Base-by-base conservation (phyloP, 225 moss, liverwort and hornwort species). In the Thuidium tamariscinum region DNA sequence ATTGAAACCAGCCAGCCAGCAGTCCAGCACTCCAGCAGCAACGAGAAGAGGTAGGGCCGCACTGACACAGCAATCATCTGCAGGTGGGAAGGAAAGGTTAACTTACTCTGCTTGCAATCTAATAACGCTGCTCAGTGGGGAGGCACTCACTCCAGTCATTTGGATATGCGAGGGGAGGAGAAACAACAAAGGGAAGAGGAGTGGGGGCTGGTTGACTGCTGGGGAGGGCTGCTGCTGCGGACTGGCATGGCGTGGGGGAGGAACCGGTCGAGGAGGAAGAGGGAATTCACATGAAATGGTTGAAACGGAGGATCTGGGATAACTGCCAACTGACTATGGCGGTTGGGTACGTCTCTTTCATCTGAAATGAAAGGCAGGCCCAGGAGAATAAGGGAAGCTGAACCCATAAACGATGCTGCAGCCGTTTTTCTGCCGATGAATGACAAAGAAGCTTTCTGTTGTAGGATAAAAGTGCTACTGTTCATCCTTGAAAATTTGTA, bases 291-390 rank as follows among this genome's bases (percentile, higher is more conserved):
- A 87, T 77, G 87, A 87, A 87, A 77, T 83, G 60, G 87, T 65
- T 29, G 82, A 87, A n/a, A 82, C 17, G 36, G 42, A 63, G 51
- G 26, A 51, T 74, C 81, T 81, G 54, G 34, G 34, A 68, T 83
- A 87, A 83, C 87, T 87, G 83, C 60, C 87, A 87, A 87, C 68
- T 83, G 87, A 87, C 87, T 69, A 83, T 69, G 87, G 87, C 87
- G 87, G 83, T 87, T 87, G 87, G 68, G 49, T 51, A 59, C 77
- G 77, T 77, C 82, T 49, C 83, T 49, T 83, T 77, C 87, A 69
- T 77, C 67, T 87, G 87, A 42, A 69, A 69, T 19, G 73, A 34
- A 32, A 76, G n/a, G 75, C 54, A 75, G 77, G 11, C 80, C 23
- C 36, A 79, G 29, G 29, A 9, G 9, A 29, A 3, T 18, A 44